Evolutionary conservation across 805 yeast species (phyloP), one percentile per base, ranked within the genome.

Genomic region (Kodamaea restingae): DNA sequence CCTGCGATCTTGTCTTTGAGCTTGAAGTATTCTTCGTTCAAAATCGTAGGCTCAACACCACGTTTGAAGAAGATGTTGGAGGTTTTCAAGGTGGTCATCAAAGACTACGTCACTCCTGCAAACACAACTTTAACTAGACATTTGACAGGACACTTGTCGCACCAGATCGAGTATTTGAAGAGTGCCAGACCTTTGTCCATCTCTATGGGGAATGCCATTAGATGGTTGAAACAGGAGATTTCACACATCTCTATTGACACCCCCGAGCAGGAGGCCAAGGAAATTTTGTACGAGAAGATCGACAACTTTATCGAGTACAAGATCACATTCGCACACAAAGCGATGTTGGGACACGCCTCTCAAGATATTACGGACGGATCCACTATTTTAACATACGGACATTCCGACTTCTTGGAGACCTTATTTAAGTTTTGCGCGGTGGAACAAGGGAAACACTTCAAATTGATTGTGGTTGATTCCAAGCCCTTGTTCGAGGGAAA

Each of bases 181-280:
- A 79, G 87, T 7, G 90, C 96, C 3, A 78, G 98, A 46, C 97
- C 98, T 1, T 71, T 93, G 35, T 80, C 93, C 40, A 85, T 90
- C 2, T 77, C 96, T 1, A 93, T 93, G 98, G 98, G 98, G 39
- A 93, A 90, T 65, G 91, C 97, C 2, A 93, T 93, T 49, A 78
- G 98, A 52, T 90, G 97, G 96, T 73, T 93, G 47, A 93, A 93
- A 56, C 98, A 91, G 66, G 91, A 86, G 58, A 91, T 93, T 40
- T 80, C 96, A 1, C 73, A 76, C 31, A 78, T 91, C 35, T 81
- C 88, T 42, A 80, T 90, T 40, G 95, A 85, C 46, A 68, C 78
- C 21, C 59, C 71, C 18, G 93, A 84, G 41, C 69, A 61, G 12
- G 74, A 73, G 22, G 95, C 96, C 18, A 88, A 87, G 55, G 61